Evolutionary conservation across 306 rosid genomes (phyloP).

Genomic region (Betula pendula): DNA sequence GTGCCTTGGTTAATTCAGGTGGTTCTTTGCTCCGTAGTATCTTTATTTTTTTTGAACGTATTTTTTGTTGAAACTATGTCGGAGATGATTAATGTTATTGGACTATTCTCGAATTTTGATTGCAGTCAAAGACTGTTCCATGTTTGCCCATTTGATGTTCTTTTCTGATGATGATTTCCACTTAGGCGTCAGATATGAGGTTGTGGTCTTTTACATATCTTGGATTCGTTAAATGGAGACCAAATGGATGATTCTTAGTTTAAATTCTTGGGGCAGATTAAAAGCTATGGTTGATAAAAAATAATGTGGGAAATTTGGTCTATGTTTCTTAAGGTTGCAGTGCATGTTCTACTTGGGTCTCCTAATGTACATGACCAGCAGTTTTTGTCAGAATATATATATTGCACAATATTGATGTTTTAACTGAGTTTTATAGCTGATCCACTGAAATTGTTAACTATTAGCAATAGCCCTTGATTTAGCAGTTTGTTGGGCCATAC

Average conservation of each 20-base stretch:
- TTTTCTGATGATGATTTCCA: not conserved
- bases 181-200: constrained; percentile 3
- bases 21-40: not conserved
- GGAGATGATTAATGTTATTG: not conserved
- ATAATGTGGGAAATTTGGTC: constrained; percentile 11
- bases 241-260: not conserved
- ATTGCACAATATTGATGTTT: not conserved
- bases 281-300: not conserved
- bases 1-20: not conserved
- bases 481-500: not conserved
- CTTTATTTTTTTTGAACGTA: not conserved
- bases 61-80: not conserved
- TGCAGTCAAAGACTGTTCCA: not conserved
- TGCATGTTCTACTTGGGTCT: too few species aligned
- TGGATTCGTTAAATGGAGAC: constrained; percentile 13
- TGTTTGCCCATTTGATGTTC: not conserved
- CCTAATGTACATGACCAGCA: not conserved
- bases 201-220: constrained; percentile 7
- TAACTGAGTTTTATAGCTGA: not conserved
- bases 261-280: constrained; percentile 10
- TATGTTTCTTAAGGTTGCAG: not conserved
- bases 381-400: not conserved
- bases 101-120: not conserved
- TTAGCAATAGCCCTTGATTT: not conserved
- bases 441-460: not conserved